A percentile compares a stretch with the other conserved stretches of the same genome.
phyloP scores from a whole-genome alignment of 495 filamentous ascomycete genomes.

The Pyrenula massariospora region DNA sequence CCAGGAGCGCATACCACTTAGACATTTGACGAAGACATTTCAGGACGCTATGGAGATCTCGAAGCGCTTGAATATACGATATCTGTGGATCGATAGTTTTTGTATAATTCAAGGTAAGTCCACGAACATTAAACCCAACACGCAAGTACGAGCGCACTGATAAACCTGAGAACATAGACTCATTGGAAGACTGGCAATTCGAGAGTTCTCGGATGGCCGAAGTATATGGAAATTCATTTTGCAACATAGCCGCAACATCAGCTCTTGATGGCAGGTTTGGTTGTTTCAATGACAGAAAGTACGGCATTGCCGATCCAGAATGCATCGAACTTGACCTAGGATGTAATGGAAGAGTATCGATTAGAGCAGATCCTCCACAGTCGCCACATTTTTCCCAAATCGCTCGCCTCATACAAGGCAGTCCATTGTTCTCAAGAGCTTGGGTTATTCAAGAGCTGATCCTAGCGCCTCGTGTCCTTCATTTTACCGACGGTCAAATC shows the following conservation, averaged over 20 bases:
- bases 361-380: not conserved
- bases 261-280: not conserved
- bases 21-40: not conserved
- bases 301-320: not conserved
- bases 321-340: not conserved
- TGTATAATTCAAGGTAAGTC: slow-evolving; percentile 14
- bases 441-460: not conserved
- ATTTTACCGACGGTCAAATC: not conserved
- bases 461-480: not conserved
- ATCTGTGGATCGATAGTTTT: slow-evolving; percentile 24
- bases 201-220: slow-evolving; percentile 6
- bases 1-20: not conserved
- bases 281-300: not conserved
- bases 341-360: not conserved
- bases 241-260: slow-evolving; percentile 9
- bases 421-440: not conserved
- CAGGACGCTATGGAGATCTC: not conserved
- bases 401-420: not conserved
- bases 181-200: slow-evolving; percentile 5
- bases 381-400: not conserved
- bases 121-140: not conserved
- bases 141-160: not conserved
- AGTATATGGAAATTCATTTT: slow-evolving; percentile 3
- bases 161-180: not conserved
- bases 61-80: slow-evolving; percentile 2